phyloP scores from a whole-genome alignment of 805 yeast genomes.

The Ogataea methanolica region DNA sequence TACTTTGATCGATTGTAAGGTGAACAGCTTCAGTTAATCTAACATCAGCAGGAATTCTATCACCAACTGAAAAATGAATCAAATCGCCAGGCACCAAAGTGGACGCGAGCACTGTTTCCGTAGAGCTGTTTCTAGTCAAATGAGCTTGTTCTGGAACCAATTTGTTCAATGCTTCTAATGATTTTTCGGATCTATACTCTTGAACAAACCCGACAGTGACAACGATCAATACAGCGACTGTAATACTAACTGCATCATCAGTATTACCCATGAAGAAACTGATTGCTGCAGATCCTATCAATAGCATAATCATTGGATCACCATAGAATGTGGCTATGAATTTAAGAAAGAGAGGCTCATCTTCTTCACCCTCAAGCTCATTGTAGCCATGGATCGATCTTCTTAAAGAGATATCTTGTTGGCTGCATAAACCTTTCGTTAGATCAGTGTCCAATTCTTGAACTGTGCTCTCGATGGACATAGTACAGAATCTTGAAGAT shows the following conservation, averaged over 20 bases:
- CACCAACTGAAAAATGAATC: conserved; percentile 87
- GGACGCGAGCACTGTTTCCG: conserved; percentile 80
- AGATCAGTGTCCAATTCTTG: conserved; percentile 58
- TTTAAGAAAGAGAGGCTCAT: conserved; percentile 65
- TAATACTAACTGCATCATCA: conserved; percentile 92
- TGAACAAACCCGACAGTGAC: conserved; percentile 97
- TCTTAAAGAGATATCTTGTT: conserved; percentile 68
- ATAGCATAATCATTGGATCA: conserved; percentile 83
- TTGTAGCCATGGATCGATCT: conserved; percentile 75
- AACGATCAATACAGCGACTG: conserved; percentile 87
- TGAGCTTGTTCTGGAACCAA: conserved; percentile 97
- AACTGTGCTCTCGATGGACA: conserved; percentile 63
- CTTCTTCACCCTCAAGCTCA: conserved; percentile 73
- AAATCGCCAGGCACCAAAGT: conserved; percentile 94
- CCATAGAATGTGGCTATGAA: conserved; percentile 79
- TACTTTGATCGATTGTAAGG: conserved; percentile 85
- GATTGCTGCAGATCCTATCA: conserved; percentile 85
- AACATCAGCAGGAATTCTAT: conserved; percentile 93
- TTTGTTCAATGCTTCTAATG: conserved; percentile 86
- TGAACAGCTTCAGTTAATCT: conserved; percentile 76
- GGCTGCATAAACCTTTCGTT: conserved; percentile 55
- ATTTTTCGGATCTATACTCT: conserved; percentile 92
- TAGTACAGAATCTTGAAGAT: conserved; percentile 58
- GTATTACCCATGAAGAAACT: conserved; percentile 92
- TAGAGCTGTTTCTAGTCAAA: conserved; percentile 74